Base-by-base conservation (phyloP, 164 flowering plant genomes). In the Cinnamomum chago region DNA sequence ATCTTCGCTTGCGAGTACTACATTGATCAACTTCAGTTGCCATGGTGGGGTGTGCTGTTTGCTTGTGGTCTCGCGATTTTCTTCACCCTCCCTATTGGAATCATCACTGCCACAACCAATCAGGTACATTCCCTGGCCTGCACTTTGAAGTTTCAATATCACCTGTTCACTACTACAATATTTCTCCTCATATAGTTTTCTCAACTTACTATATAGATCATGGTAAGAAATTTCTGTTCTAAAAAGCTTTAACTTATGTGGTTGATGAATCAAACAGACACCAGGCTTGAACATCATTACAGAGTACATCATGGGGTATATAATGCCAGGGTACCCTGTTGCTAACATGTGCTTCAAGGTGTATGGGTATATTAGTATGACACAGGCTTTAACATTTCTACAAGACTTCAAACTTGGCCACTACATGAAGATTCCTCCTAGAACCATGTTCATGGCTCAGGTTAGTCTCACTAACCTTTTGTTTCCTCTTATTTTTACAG, bases 341-440 rank as follows among this genome's bases (percentile, higher is more conserved):
- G 97, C 98, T 0, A 94, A 94, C 73, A 89, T 94, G 86, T 91
- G 93, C 89, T 94, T 94, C 84, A 94, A 94, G 78, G 95, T 91
- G 20, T 94, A 92, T 68, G 98, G 98, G 0, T 91, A 90, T 82
- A 88, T 91, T 50, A 94, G 97, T 73, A 90, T 89, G 90, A 81
- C 81, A 13, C 98, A 94, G 75, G 98, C 94, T 20, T 55, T 92
- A 58, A 83, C 93, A 13, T 94, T 92, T 82, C 82, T 94, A n/a
- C 91, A 87, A 81, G 97, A 94, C 81, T 92, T 94, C 87, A 94
- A 94, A 80, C 90, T 94, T n/a, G 98, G 98, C 2, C 98, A 94
- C 77, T 94, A 94, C 87, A 94, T 94, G 98, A 94, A 94, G 79
- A 91, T 94, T 27, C 98, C 98, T 72, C 98, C 98, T 0, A 81